phyloP scores from a whole-genome alignment of 495 filamentous ascomycete species.

The Baudoinia panamericana region DNA sequence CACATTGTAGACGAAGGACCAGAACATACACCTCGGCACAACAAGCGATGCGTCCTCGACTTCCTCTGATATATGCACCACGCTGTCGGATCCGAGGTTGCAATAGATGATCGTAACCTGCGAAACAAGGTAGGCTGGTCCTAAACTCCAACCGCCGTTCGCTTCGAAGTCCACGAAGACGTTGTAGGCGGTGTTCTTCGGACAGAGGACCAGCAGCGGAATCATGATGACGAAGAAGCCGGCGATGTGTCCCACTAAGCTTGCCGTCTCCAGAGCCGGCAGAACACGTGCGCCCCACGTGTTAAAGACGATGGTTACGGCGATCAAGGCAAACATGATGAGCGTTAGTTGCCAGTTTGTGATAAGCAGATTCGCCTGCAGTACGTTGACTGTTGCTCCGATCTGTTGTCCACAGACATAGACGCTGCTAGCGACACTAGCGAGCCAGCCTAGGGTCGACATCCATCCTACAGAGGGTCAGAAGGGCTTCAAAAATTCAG shows the following conservation, averaged over 20 bases:
- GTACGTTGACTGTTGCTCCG: slow-evolving; percentile 26
- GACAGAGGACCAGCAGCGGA: slow-evolving; percentile 25
- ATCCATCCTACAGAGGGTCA: too few species aligned
- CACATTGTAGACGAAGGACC: slow-evolving; percentile 20
- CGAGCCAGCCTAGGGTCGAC: slow-evolving; percentile 34
- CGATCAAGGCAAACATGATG: slow-evolving; percentile 29
- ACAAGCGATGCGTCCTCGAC: slow-evolving; percentile 22
- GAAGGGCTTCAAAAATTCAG: not conserved
- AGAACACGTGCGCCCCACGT: slow-evolving; percentile 31
- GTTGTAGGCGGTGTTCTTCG: slow-evolving; percentile 24
- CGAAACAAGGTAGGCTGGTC: slow-evolving; percentile 28
- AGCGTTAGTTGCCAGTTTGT: slow-evolving; percentile 30
- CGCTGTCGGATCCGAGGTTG: slow-evolving; percentile 18
- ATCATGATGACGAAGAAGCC: slow-evolving; percentile 32
- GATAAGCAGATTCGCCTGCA: slow-evolving; percentile 22
- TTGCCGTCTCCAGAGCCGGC: slow-evolving; percentile 30
- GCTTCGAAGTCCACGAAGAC: slow-evolving; percentile 30
- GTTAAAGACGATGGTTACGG: slow-evolving; percentile 32
- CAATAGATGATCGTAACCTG: slow-evolving; percentile 32
- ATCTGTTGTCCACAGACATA: slow-evolving; percentile 33
- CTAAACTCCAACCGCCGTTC: slow-evolving; percentile 29
- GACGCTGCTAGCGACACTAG: slow-evolving; percentile 23
- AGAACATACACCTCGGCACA: slow-evolving; percentile 23
- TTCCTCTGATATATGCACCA: slow-evolving; percentile 24
- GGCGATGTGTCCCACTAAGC: slow-evolving; percentile 32